Percentiles rank a stretch among this genome's conserved stretches.
These are phyloP conservation scores for Botryotinia calthae DNA, from an alignment of 2,329 filamentous ascomycete species.

Conservation along the genomic window DNA sequence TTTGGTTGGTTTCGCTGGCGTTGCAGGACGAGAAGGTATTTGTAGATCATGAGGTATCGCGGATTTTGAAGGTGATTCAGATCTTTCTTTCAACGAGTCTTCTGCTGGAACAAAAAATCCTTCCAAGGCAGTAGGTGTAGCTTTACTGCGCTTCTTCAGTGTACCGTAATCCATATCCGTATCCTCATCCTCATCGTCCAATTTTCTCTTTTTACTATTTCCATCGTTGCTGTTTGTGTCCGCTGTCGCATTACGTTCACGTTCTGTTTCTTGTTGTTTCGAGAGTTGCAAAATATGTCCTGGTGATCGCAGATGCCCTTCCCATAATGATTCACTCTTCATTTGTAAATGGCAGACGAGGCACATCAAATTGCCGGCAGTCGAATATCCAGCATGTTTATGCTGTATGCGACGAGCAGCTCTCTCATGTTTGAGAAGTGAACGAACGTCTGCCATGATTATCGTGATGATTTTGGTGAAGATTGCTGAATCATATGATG, in stretches of 20 bases:
- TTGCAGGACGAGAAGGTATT: conserved; percentile 63
- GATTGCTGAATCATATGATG: neutral
- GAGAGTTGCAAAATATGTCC: conserved; percentile 45
- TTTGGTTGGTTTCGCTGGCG: conserved; percentile 47
- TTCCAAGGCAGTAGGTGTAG: conserved; percentile 39
- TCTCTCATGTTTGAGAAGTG: conserved; percentile 75
- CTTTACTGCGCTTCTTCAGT: conserved; percentile 45
- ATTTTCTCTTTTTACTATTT: conserved; percentile 52
- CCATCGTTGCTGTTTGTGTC: conserved; percentile 4
- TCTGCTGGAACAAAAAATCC: conserved; percentile 37
- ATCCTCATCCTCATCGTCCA: conserved; percentile 39
- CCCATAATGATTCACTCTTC: conserved; percentile 67
- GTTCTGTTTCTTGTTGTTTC: conserved; percentile 28
- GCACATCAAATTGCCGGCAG: conserved; percentile 66
- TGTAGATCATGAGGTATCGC: conserved; percentile 48
- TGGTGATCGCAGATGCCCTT: conserved; percentile 54
- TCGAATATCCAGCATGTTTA: conserved; percentile 65
- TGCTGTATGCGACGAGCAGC: conserved; percentile 70
- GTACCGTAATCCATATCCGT: conserved; percentile 39
- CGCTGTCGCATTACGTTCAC: conserved; percentile 13
- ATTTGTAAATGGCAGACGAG: conserved; percentile 62
- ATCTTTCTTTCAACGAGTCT: neutral
- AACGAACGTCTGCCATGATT: conserved; percentile 73
- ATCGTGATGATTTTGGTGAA: neutral
- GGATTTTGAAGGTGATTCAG: conserved; percentile 11